These are phyloP conservation scores for Ophiocytium majus DNA, from an alignment of 352 stramenopile species.

Conservation along the genomic window DNA sequence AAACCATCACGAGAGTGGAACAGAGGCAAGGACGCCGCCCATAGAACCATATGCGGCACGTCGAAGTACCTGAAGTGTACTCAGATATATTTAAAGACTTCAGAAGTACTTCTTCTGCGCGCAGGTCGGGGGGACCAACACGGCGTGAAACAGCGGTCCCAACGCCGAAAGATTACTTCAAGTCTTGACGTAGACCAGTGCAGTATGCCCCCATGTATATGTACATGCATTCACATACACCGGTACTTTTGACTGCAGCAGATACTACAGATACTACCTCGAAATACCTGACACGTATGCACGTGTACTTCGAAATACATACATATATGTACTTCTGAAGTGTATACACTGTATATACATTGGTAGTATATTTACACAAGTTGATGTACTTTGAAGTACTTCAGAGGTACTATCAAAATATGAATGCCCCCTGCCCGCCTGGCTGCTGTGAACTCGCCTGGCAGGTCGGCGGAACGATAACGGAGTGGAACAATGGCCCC, in stretches of 20 bases:
- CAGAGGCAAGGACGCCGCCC: not conserved
- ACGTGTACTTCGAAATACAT: not conserved
- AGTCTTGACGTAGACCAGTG: not conserved
- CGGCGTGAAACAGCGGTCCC: not conserved
- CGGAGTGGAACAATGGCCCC: not conserved
- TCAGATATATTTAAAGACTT: not conserved
- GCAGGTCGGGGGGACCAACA: not conserved
- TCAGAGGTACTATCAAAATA: not conserved
- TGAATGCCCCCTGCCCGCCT: not conserved
- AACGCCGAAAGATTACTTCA: not conserved
- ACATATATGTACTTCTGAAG: not conserved
- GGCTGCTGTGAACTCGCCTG: not conserved
- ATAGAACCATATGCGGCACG: too few relatives aligned
- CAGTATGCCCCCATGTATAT: not conserved
- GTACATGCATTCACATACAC: too few relatives aligned
- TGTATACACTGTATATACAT: not conserved
- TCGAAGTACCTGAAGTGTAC: too few relatives aligned
- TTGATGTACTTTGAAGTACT: not conserved
- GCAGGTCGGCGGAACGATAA: slow-evolving; percentile 7
- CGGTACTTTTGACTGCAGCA: too few relatives aligned
- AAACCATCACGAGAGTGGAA: not conserved
- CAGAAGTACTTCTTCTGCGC: not conserved
- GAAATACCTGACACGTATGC: not conserved
- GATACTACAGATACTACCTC: not conserved
- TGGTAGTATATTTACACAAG: not conserved